Percentiles rank a stretch among this genome's conserved stretches.
phyloP scores from a whole-genome alignment of 441 rosid species.

The Populus hybrid region DNA sequence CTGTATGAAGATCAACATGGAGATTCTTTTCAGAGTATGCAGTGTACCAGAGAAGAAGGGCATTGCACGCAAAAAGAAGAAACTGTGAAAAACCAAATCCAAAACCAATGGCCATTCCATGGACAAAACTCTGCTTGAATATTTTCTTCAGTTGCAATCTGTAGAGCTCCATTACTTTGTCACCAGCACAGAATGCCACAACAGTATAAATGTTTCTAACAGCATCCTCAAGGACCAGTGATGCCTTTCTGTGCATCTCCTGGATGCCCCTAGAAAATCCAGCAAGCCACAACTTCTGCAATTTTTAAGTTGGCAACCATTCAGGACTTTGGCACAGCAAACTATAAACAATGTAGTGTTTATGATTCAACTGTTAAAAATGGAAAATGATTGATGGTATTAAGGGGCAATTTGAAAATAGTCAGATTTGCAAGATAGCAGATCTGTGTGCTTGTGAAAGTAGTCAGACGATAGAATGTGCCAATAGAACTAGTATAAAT shows the following conservation, averaged over 20 bases:
- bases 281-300: constrained; percentile 99
- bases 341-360: background rate
- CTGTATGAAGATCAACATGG: constrained; percentile 58
- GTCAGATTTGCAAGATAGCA: background rate
- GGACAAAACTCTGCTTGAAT: constrained; percentile 77
- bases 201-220: constrained; percentile 98
- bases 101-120: constrained; percentile 92
- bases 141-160: constrained; percentile 76
- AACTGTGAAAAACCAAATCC: constrained; percentile 98
- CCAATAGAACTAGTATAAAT: background rate
- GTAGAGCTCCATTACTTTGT: constrained; percentile 99
- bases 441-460: background rate
- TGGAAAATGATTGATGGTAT: background rate
- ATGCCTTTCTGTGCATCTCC: constrained; percentile 99
- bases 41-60: constrained; percentile 95
- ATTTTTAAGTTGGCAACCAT: constrained; percentile 14
- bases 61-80: constrained; percentile 98
- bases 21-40: constrained; percentile 57
- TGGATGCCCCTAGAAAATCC: constrained; percentile 98
- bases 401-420: background rate
- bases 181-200: constrained; percentile 99
- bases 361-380: constrained; percentile 2
- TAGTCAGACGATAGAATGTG: background rate
- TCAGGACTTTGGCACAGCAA: constrained; percentile 16
- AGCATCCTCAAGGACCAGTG: constrained; percentile 97